A percentile compares a stretch with the other conserved stretches of the same genome.
Conservation (phyloP, 73 alveolate genomes). For the Tetrahymena thermophila region DNA sequence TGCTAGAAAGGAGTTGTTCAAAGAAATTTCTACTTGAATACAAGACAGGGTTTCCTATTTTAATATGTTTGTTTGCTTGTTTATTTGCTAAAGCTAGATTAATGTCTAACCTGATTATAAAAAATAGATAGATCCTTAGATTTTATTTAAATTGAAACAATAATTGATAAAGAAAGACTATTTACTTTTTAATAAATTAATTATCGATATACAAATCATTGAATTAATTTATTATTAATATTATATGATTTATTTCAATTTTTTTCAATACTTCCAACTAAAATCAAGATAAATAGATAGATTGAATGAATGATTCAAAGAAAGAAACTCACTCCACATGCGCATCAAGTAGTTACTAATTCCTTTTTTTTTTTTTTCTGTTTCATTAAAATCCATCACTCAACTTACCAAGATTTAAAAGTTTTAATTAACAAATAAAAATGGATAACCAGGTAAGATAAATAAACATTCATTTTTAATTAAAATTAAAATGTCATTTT, state of each 20-base stretch:
- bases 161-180: background rate
- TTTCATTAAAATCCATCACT: background rate
- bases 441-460: background rate
- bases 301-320: too few relatives aligned
- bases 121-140: background rate
- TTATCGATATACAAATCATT: background rate
- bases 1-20: background rate
- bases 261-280: background rate
- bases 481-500: too few relatives aligned
- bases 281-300: background rate
- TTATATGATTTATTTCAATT: background rate
- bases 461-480: too few relatives aligned
- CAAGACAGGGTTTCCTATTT: background rate
- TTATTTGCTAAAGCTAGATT: background rate
- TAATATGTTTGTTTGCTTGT: background rate
- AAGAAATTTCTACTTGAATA: too few relatives aligned
- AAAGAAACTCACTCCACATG: background rate
- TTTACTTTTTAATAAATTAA: too few relatives aligned
- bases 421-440: too few relatives aligned
- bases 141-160: background rate
- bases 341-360: background rate
- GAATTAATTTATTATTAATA: too few relatives aligned
- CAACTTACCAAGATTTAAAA: background rate
- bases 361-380: background rate
- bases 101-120: background rate